Percentiles rank a stretch among this genome's conserved stretches.
phyloP scores from a whole-genome alignment of 495 filamentous ascomycete species.

The Aspergillus affinis region DNA sequence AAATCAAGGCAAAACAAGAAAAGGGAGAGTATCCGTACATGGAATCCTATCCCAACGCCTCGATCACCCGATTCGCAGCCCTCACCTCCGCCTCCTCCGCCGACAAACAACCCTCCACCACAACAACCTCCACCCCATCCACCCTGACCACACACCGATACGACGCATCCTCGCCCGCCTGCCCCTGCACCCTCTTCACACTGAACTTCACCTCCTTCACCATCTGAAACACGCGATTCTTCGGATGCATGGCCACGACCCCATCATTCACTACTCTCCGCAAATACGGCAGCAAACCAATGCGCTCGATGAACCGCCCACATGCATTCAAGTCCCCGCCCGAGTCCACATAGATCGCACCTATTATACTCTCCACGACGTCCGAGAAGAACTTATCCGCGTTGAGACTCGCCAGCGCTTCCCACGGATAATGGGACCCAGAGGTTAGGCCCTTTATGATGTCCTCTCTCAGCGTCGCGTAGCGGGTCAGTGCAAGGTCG shows the following conservation, averaged over 20 bases:
- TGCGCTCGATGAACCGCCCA: constrained; percentile 53
- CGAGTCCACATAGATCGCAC: constrained; percentile 84
- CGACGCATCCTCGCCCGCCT: constrained; percentile 4
- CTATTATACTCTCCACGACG: constrained; percentile 76
- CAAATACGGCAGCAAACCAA: constrained; percentile 67
- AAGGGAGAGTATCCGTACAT: too few relatives aligned
- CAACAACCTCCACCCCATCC: constrained; percentile 2
- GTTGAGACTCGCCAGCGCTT: constrained; percentile 59
- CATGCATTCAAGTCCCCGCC: constrained; percentile 57
- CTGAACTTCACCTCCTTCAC: constrained; percentile 37
- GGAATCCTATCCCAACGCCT: constrained; percentile 11
- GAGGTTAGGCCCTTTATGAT: constrained; percentile 52
- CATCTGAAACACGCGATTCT: constrained; percentile 63
- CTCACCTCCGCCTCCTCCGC: constrained; percentile 31
- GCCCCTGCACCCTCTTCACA: constrained; percentile 12
- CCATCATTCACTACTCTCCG: constrained; percentile 55
- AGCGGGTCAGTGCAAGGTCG: constrained; percentile 41
- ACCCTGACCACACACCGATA: constrained; percentile 14
- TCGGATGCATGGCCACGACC: constrained; percentile 71
- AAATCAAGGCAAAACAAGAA: too few relatives aligned
- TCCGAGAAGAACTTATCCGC: constrained; percentile 85
- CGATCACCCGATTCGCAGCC: constrained; percentile 24
- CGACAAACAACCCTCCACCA: constrained; percentile 20
- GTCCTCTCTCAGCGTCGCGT: constrained; percentile 44
- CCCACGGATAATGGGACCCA: constrained; percentile 70